Conservation (phyloP, 306 rosid genomes). For the Clitoria ternatea region DNA sequence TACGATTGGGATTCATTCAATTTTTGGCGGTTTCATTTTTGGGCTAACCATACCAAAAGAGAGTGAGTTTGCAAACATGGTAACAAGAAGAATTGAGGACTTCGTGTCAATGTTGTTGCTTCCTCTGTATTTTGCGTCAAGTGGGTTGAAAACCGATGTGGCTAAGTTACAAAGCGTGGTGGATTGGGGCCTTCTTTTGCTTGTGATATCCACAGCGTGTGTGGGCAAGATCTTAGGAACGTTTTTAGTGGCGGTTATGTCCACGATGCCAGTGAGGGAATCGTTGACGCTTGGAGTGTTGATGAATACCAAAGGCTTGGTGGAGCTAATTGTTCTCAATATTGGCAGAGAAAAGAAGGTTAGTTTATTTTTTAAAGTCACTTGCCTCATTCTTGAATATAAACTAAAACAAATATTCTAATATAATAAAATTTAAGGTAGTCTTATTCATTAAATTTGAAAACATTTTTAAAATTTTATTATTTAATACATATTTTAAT, state of each 20-base stretch:
- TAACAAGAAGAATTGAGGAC: constrained; percentile 63
- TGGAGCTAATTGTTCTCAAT: constrained; percentile 85
- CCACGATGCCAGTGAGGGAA: constrained; percentile 55
- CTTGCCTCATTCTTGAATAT: too few relatives aligned
- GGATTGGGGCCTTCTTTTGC: constrained; percentile 56
- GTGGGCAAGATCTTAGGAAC: constrained; percentile 72
- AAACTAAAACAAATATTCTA: too few relatives aligned
- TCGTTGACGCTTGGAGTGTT: constrained; percentile 62
- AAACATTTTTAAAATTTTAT: too few relatives aligned
- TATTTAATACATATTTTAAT: too few relatives aligned
- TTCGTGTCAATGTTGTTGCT: constrained; percentile 63
- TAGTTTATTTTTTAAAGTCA: too few relatives aligned
- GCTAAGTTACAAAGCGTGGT: constrained; percentile 32
- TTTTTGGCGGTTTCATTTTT: constrained; percentile 70
- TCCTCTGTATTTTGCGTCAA: constrained; percentile 72
- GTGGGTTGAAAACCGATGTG: constrained; percentile 77
- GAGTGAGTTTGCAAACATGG: constrained; percentile 45
- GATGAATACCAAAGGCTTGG: constrained; percentile 86
- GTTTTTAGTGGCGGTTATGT: constrained; percentile 51
- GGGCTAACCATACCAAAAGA: constrained; percentile 62
- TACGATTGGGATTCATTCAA: constrained; percentile 67
- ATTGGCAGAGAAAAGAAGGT: constrained; percentile 85
- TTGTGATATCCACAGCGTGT: constrained; percentile 53
- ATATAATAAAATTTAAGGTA: too few relatives aligned
- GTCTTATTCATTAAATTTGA: too few relatives aligned